Evolutionary conservation across 2,329 filamentous ascomycete species (phyloP).

Genomic region (Metarhizium album): DNA sequence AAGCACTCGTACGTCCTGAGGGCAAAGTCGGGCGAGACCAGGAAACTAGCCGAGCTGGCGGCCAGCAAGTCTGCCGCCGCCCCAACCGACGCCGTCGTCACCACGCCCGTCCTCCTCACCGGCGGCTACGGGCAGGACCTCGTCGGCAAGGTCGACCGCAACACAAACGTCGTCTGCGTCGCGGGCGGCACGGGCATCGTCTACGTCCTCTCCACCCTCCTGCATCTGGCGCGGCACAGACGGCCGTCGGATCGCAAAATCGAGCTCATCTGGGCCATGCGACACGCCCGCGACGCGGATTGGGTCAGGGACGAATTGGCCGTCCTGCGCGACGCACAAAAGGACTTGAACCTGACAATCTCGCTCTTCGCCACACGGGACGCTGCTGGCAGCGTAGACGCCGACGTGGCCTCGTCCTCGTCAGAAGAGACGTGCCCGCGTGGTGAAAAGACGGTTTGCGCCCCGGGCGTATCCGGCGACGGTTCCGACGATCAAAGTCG

Average conservation of each 20-base stretch:
- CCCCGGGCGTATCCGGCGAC: constrained; percentile 16
- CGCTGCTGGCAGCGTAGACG: constrained; percentile 12
- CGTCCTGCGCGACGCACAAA: constrained; percentile 27
- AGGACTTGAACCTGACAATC: constrained; percentile 35
- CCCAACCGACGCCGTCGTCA: constrained; percentile 14
- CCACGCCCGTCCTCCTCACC: constrained; percentile 47
- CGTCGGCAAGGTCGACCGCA: constrained; percentile 26
- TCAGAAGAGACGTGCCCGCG: constrained; percentile 17
- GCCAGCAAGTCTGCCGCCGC: constrained; percentile 22
- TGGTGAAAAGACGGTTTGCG: constrained; percentile 8
- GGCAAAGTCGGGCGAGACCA: constrained; percentile 49
- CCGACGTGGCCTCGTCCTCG: constrained; percentile 13
- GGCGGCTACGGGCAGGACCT: constrained; percentile 52
- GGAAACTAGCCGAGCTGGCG: constrained; percentile 37
- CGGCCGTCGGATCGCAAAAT: constrained; percentile 36
- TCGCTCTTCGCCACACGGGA: constrained; percentile 51
- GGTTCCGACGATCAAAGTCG: constrained; percentile 19
- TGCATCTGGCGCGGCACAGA: constrained; percentile 25
- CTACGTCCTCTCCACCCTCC: constrained; percentile 27
- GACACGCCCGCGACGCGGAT: constrained; percentile 39
- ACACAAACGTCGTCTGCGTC: constrained; percentile 29
- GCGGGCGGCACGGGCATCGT: constrained; percentile 30
- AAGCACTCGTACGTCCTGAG: constrained; percentile 47
- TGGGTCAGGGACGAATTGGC: constrained; percentile 51
- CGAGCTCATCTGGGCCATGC: constrained; percentile 56